Percentiles rank a stretch among this genome's conserved stretches.
Conservation (phyloP, 176 grass and related monocot genomes). For the Bonia amplexicaulis region DNA sequence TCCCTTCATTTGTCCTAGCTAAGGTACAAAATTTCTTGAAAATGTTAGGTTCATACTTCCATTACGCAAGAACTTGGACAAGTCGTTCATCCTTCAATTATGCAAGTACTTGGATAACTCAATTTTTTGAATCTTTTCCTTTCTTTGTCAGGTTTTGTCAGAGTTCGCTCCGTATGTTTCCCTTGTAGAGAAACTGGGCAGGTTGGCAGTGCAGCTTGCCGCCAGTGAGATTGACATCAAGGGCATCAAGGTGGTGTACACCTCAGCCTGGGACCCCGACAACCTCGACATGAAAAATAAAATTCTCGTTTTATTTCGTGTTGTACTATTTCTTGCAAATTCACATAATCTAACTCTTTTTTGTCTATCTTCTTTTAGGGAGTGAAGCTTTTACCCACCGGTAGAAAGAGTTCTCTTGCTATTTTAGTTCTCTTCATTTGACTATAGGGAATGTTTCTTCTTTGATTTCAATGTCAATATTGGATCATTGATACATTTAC, state of each 20-base stretch:
- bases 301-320: too few species aligned
- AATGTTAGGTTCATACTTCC: not conserved
- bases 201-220: conserved; percentile 83
- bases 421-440: conserved; percentile 50
- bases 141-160: conserved; percentile 46
- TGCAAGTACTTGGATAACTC: not conserved
- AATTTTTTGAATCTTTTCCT: not conserved
- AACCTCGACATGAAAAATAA: conserved; percentile 55
- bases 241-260: conserved; percentile 80
- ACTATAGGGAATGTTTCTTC: not conserved
- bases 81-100: not conserved
- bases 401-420: conserved; percentile 81
- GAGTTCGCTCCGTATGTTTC: conserved; percentile 84
- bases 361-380: conserved; percentile 51
- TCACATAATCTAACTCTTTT: not conserved
- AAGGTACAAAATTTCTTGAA: conserved; percentile 44
- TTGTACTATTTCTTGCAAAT: too few species aligned
- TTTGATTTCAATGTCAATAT: not conserved
- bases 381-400: conserved; percentile 85
- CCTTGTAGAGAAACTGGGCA: conserved; percentile 83
- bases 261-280: conserved; percentile 56
- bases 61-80: too few species aligned
- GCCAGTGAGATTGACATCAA: conserved; percentile 72
- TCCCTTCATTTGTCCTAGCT: conserved; percentile 24
- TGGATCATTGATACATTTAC: conserved; percentile 10